Evolutionary conservation across 305 asterid genomes (phyloP).

Genomic region (Fraxinus sp.): DNA sequence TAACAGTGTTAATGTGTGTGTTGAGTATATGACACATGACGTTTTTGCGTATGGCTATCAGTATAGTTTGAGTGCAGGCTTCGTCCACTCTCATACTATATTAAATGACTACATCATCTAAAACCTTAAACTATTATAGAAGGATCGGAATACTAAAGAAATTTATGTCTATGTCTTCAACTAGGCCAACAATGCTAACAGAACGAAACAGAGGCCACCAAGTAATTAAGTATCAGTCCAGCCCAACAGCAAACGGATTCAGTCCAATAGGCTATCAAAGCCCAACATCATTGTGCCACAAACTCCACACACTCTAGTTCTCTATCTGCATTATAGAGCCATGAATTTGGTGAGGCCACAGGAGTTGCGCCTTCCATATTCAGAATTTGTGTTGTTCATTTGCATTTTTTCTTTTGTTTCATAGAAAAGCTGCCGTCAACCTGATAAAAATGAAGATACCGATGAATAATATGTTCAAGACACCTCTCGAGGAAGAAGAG

Average conservation of each 20-base stretch:
- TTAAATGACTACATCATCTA: background rate
- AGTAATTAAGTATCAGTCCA: too few species aligned
- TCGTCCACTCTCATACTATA: background rate
- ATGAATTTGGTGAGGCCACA: conserved; percentile 32
- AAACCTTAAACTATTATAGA: background rate
- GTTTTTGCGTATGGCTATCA: background rate
- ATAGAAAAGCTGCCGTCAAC: conserved; percentile 38
- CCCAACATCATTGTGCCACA: too few species aligned
- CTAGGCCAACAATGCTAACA: too few species aligned
- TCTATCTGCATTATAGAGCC: conserved; percentile 36
- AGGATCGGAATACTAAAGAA: background rate
- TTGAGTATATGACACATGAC: background rate
- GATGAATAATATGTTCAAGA: conserved; percentile 43
- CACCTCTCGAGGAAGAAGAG: conserved; percentile 31
- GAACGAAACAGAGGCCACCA: too few species aligned
- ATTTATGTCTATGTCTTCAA: too few species aligned
- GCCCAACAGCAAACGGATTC: too few species aligned
- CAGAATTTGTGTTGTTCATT: conserved; percentile 47
- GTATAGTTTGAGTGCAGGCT: background rate
- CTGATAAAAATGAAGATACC: conserved; percentile 33
- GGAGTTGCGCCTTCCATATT: conserved; percentile 49
- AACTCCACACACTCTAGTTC: conserved; percentile 31
- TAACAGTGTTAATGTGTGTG: background rate
- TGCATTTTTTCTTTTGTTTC: conserved; percentile 37
- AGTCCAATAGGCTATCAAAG: too few species aligned